Percentiles rank a stretch among this genome's conserved stretches.
These are phyloP conservation scores for Calamus simplicifolius DNA, from an alignment of 176 grass and related monocot species.

Conservation along the genomic window DNA sequence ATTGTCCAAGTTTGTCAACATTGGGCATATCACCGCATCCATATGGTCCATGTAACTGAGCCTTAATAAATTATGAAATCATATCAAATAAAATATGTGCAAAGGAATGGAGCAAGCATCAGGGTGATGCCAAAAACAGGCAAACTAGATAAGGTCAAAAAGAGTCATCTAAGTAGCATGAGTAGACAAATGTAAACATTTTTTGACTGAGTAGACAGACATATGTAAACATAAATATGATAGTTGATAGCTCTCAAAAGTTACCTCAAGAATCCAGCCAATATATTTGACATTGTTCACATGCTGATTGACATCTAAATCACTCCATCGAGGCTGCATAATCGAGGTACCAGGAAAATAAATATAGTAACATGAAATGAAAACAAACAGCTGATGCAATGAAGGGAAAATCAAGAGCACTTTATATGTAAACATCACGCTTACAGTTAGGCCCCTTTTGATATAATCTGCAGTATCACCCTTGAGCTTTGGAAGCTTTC, in stretches of 20 bases:
- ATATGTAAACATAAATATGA: too few species aligned
- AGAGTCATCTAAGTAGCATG: neutral
- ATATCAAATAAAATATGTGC: too few species aligned
- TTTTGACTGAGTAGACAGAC: too few species aligned
- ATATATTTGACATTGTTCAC: slow-evolving; percentile 91
- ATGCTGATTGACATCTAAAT: slow-evolving; percentile 79
- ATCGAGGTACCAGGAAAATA: neutral
- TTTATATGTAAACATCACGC: neutral
- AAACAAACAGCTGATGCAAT: neutral
- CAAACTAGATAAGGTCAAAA: neutral
- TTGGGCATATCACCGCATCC: too few species aligned
- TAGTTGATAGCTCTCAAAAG: too few species aligned
- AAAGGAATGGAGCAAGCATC: too few species aligned
- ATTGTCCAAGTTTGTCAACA: too few species aligned
- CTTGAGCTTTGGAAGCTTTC: slow-evolving; percentile 66
- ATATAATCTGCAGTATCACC: slow-evolving; percentile 51
- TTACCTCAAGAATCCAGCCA: slow-evolving; percentile 83
- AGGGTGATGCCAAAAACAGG: neutral
- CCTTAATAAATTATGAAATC: too few species aligned
- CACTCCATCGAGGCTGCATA: slow-evolving; percentile 57
- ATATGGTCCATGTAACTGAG: too few species aligned
- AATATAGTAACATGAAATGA: neutral
- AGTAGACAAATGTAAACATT: too few species aligned
- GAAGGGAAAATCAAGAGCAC: too few species aligned
- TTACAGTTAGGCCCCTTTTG: slow-evolving; percentile 78